Conservation (phyloP, 768 basidiomycete genomes). For the Cubamyces sp. region DNA sequence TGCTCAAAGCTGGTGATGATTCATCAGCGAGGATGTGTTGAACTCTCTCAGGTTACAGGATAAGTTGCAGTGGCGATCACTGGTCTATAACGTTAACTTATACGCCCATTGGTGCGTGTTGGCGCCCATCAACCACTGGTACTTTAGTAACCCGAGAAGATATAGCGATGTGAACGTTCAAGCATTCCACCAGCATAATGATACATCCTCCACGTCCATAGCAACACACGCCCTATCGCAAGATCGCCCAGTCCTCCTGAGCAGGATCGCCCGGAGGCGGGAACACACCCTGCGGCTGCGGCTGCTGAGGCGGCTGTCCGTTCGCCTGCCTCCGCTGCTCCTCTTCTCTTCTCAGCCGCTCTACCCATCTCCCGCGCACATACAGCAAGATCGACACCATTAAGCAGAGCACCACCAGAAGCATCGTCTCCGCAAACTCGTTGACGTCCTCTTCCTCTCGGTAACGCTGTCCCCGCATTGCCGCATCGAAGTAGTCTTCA, state of each 20-base stretch:
- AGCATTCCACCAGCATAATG: neutral
- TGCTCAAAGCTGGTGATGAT: too few species aligned
- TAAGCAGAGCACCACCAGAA: slow-evolving; percentile 74
- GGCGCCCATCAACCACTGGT: too few species aligned
- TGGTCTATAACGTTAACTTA: too few species aligned
- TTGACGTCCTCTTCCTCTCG: slow-evolving; percentile 67
- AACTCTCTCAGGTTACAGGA: too few species aligned
- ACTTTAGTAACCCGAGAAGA: too few species aligned
- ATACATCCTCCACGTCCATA: neutral
- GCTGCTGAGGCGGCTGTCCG: slow-evolving; percentile 25
- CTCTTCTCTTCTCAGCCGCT: slow-evolving; percentile 70
- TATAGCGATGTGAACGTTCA: neutral
- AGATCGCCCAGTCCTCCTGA: slow-evolving; percentile 66
- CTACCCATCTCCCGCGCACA: slow-evolving; percentile 76
- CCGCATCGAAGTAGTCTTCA: slow-evolving; percentile 82
- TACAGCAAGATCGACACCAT: slow-evolving; percentile 77
- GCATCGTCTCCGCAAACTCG: slow-evolving; percentile 79
- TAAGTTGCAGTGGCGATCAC: too few species aligned
- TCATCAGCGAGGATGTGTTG: too few species aligned
- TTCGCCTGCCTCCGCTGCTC: slow-evolving; percentile 40
- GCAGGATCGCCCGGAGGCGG: slow-evolving; percentile 68
- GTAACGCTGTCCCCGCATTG: slow-evolving; percentile 54
- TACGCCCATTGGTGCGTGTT: too few species aligned
- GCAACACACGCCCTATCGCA: slow-evolving; percentile 42
- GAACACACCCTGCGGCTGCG: slow-evolving; percentile 49